Conservation (phyloP, 805 yeast species). For the Candida arabinofermentans region DNA sequence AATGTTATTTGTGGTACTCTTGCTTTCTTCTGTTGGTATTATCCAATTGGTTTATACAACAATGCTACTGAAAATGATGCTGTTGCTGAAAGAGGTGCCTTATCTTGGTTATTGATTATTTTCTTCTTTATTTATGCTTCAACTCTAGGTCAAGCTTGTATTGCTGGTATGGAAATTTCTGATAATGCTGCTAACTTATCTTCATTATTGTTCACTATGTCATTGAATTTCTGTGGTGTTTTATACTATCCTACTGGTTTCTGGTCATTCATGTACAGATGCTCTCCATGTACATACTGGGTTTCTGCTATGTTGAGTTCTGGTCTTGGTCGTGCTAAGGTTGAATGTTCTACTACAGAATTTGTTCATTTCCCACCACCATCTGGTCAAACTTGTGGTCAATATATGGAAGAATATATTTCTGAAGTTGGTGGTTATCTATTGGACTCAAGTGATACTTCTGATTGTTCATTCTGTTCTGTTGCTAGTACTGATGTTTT, state of each 20-base stretch:
- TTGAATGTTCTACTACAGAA: constrained; percentile 48
- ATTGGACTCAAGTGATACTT: constrained; percentile 39
- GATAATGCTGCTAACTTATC: constrained; percentile 64
- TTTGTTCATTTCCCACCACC: constrained; percentile 48
- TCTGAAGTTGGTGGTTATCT: constrained; percentile 44
- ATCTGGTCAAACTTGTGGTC: constrained; percentile 52
- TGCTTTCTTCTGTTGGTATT: constrained; percentile 61
- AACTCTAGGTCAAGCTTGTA: constrained; percentile 53
- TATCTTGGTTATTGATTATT: constrained; percentile 36
- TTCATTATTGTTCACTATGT: constrained; percentile 53
- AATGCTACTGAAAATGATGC: constrained; percentile 52
- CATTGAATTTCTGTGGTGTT: constrained; percentile 76
- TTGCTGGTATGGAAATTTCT: constrained; percentile 55
- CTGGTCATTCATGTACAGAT: constrained; percentile 77
- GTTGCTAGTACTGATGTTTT: constrained; percentile 54
- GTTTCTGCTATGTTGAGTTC: constrained; percentile 50
- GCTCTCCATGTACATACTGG: constrained; percentile 66
- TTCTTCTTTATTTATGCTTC: constrained; percentile 52
- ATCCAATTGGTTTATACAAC: constrained; percentile 62
- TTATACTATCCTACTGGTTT: constrained; percentile 61
- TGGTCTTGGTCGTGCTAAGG: constrained; percentile 48
- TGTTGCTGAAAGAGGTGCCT: constrained; percentile 52
- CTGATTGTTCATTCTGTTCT: constrained; percentile 58
- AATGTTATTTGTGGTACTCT: constrained; percentile 59
- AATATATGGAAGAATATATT: constrained; percentile 42